Conservation (phyloP, 2,329 filamentous ascomycete genomes). For the Aspergillus sp. region DNA sequence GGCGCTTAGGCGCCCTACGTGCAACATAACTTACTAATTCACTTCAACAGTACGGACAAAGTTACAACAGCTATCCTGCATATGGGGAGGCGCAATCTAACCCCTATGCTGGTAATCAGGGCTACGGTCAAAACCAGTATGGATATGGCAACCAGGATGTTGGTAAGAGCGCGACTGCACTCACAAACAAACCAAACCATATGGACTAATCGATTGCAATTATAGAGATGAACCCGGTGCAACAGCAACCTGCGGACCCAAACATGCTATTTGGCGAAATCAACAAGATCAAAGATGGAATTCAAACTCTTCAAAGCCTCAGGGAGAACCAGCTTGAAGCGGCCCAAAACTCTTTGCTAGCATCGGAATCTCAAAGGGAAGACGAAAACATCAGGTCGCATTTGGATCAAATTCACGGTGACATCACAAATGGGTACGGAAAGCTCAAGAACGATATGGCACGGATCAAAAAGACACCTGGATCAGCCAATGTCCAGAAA, state of each 20-base stretch:
- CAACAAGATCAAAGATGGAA: constrained; percentile 73
- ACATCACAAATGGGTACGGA: constrained; percentile 82
- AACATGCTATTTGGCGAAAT: constrained; percentile 84
- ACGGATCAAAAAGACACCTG: constrained; percentile 76
- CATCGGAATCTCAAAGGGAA: constrained; percentile 68
- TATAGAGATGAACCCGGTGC: constrained; percentile 45
- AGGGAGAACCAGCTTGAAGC: constrained; percentile 52
- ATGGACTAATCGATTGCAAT: constrained; percentile 1
- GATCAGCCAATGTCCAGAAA: constrained; percentile 71
- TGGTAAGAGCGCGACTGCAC: constrained; percentile 23
- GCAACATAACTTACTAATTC: constrained; percentile 22
- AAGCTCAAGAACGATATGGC: constrained; percentile 76
- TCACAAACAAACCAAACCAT: background rate
- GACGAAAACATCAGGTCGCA: constrained; percentile 60
- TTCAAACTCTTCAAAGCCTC: constrained; percentile 70
- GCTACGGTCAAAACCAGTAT: constrained; percentile 27
- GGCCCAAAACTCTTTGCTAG: constrained; percentile 70
- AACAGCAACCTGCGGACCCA: constrained; percentile 52
- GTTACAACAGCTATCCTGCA: constrained; percentile 50
- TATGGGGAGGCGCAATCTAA: constrained; percentile 41
- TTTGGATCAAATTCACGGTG: constrained; percentile 70
- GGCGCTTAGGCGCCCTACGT: background rate
- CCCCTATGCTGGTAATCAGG: constrained; percentile 31
- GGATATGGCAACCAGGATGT: constrained; percentile 28
- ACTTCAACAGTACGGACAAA: constrained; percentile 26